These are phyloP conservation scores for Dinochytrium kinnereticum DNA, from an alignment of 371 early-diverging fungal genomes.

Conservation along the genomic window DNA sequence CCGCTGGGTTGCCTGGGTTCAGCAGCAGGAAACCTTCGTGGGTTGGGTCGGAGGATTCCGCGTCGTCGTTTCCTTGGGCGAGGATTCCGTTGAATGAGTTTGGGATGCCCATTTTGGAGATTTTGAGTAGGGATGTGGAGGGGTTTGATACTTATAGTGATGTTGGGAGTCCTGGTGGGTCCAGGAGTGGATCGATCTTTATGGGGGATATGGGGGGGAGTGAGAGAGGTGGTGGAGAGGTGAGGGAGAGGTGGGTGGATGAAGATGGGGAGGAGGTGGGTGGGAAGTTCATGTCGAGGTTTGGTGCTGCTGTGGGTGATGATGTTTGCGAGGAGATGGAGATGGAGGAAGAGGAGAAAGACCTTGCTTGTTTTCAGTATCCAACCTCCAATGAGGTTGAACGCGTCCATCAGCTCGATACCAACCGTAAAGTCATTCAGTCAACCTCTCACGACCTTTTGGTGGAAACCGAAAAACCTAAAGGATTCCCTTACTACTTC, in stretches of 20 bases:
- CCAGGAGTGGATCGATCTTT: not conserved
- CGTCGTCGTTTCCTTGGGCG: not conserved
- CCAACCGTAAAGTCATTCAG: too few relatives aligned
- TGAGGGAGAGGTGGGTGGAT: not conserved
- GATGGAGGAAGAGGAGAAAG: not conserved
- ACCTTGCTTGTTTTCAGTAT: not conserved
- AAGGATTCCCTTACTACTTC: not conserved
- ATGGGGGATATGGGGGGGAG: not conserved
- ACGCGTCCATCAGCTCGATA: too few relatives aligned
- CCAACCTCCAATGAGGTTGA: too few relatives aligned
- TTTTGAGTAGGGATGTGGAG: not conserved
- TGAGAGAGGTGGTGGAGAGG: not conserved
- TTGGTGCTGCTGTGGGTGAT: not conserved
- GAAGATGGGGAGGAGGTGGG: slow-evolving; percentile 19
- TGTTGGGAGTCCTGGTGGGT: not conserved
- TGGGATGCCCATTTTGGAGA: slow-evolving; percentile 7
- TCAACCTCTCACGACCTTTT: too few relatives aligned
- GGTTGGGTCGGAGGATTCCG: not conserved
- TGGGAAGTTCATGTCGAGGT: not conserved
- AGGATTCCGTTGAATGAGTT: too few relatives aligned
- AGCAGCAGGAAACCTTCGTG: too few relatives aligned
- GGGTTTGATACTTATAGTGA: not conserved
- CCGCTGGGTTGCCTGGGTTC: too few relatives aligned
- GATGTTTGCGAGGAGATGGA: slow-evolving; percentile 1
- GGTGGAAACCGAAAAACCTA: too few relatives aligned